phyloP scores from a whole-genome alignment of 176 grass and related monocot species.

The Aegilops longissima region DNA sequence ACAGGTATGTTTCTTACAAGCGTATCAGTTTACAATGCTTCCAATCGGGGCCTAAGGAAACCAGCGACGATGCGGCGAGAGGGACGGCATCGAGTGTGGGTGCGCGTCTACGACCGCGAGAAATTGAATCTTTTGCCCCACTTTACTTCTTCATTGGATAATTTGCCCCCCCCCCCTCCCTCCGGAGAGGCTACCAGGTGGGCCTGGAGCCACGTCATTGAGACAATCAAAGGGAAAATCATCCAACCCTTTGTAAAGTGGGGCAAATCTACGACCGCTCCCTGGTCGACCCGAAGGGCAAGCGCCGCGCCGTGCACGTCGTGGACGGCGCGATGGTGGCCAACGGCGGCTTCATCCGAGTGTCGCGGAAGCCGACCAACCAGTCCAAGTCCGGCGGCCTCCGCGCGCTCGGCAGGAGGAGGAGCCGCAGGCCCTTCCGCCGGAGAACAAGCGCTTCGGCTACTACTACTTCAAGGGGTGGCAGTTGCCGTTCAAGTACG shows the following conservation, averaged over 20 bases:
- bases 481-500: neutral
- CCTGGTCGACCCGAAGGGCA: conserved; percentile 1
- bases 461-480: neutral
- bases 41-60: neutral
- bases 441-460: no score
- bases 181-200: no score
- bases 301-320: neutral
- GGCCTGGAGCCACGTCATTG: no score
- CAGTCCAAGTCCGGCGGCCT: conserved; percentile 31
- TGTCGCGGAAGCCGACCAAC: conserved; percentile 39
- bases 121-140: no score
- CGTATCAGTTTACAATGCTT: no score
- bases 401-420: neutral
- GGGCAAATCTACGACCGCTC: neutral
- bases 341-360: conserved; percentile 32
- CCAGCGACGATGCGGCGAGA: conserved; percentile 22
- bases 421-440: neutral
- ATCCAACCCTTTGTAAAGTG: no score
- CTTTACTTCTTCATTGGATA: no score
- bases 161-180: no score
- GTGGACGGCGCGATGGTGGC: neutral
- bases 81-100: conserved; percentile 32
- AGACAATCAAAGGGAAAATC: no score
- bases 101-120: neutral
- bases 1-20: no score